Percentiles rank a stretch among this genome's conserved stretches.
Evolutionary conservation across 441 rosid species (phyloP).

Genomic region (Brassica hybrid): DNA sequence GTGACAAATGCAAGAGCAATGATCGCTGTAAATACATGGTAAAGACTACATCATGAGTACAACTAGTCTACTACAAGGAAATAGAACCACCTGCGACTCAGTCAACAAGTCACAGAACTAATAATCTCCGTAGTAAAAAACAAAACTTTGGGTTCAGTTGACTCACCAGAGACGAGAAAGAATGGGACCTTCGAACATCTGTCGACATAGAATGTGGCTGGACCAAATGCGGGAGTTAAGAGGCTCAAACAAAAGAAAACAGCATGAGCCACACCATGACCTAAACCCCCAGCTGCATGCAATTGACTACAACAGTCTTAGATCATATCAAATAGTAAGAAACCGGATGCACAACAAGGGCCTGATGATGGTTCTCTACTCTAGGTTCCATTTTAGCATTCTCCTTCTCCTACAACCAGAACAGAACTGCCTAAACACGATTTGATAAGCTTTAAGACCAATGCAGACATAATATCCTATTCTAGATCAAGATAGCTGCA

Average conservation of each 20-base stretch:
- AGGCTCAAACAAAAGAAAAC: slow-evolving; percentile 96
- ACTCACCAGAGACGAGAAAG: slow-evolving; percentile 91
- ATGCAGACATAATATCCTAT: background rate
- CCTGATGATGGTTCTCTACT: background rate
- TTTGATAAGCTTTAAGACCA: background rate
- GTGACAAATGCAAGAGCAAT: slow-evolving; percentile 93
- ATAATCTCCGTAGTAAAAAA: background rate
- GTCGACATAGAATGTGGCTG: slow-evolving; percentile 83
- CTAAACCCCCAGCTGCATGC: slow-evolving; percentile 97
- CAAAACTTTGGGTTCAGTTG: slow-evolving; percentile 18
- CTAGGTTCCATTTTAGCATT: background rate
- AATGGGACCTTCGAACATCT: slow-evolving; percentile 82
- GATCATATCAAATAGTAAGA: slow-evolving; percentile 31
- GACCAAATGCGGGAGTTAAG: slow-evolving; percentile 97
- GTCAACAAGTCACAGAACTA: slow-evolving; percentile 10
- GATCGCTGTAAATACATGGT: slow-evolving; percentile 60
- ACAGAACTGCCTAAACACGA: background rate
- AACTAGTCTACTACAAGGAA: too few species aligned
- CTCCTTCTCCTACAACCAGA: background rate
- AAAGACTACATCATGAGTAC: slow-evolving; percentile 28
- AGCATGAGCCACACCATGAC: slow-evolving; percentile 98
- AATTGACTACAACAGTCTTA: slow-evolving; percentile 47
- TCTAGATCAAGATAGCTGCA: background rate
- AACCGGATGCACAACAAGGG: slow-evolving; percentile 3
- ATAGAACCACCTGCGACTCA: too few species aligned